A percentile compares a stretch with the other conserved stretches of the same genome.
Evolutionary conservation across 768 basidiomycete species (phyloP).

Genomic region (Cantharellus anzutake): DNA sequence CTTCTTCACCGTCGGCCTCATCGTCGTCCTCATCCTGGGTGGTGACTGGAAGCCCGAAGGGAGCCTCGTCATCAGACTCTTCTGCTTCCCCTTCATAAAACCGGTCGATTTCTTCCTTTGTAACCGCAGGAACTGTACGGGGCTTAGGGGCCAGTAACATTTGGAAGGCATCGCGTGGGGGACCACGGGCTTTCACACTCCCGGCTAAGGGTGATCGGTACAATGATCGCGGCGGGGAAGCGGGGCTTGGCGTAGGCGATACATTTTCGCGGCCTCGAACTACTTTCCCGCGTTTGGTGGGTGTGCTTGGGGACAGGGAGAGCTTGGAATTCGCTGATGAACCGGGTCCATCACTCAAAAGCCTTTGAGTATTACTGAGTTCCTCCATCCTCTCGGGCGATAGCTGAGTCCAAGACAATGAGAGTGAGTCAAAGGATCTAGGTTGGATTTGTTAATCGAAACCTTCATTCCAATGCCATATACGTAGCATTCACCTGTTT

Average conservation of each 20-base stretch:
- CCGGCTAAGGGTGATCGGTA: too few relatives aligned
- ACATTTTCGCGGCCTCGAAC: neutral
- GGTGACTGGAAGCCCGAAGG: slow-evolving; percentile 1
- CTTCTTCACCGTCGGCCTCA: neutral
- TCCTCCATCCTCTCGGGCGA: neutral
- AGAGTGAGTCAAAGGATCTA: neutral
- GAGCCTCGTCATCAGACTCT: slow-evolving; percentile 4
- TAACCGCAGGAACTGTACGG: too few relatives aligned
- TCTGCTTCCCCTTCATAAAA: slow-evolving; percentile 3
- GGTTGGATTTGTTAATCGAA: neutral
- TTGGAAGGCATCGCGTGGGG: neutral
- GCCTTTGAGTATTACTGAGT: neutral
- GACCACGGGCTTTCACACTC: neutral
- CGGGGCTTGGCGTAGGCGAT: neutral
- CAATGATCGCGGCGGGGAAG: too few relatives aligned
- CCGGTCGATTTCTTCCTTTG: neutral
- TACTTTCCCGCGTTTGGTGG: neutral
- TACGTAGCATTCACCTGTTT: too few relatives aligned
- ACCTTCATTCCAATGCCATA: neutral
- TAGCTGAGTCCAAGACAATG: neutral
- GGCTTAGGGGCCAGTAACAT: neutral
- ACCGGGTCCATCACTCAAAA: neutral
- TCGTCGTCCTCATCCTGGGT: neutral
- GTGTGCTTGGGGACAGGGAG: too few relatives aligned
- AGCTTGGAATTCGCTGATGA: too few relatives aligned